Percentiles rank a stretch among this genome's conserved stretches.
These are phyloP conservation scores for Tulasnella calospora DNA, from an alignment of 768 basidiomycete species.

Conservation along the genomic window DNA sequence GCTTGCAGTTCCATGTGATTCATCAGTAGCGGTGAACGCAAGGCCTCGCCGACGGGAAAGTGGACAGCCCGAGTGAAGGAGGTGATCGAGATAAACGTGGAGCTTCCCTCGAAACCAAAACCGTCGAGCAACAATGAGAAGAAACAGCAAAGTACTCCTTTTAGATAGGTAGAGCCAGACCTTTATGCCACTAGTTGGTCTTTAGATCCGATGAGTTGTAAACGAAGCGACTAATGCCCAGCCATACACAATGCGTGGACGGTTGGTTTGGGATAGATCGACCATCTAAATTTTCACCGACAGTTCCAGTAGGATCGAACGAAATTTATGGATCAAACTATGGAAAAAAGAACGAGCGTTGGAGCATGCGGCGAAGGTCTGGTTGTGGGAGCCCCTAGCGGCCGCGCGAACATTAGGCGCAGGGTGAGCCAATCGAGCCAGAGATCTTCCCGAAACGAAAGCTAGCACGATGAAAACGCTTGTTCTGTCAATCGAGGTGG, in stretches of 20 bases:
- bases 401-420: neutral
- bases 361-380: neutral
- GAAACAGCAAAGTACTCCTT: neutral
- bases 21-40: neutral
- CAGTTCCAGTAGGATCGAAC: neutral
- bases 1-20: neutral
- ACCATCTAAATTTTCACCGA: neutral
- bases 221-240: neutral
- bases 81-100: conserved; percentile 2
- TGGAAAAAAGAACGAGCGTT: neutral
- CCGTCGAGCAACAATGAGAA: neutral
- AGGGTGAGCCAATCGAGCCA: neutral
- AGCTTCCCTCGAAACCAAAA: neutral
- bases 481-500: neutral
- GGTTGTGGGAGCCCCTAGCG: neutral
- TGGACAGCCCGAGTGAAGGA: neutral
- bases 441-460: neutral
- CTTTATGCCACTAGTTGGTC: neutral
- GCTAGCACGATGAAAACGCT: neutral
- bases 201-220: neutral
- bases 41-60: neutral
- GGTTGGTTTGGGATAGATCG: neutral
- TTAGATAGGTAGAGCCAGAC: neutral
- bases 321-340: neutral
- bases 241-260: neutral